Evolutionary conservation across 2,329 filamentous ascomycete species (phyloP).

Genomic region (Volutella citrinella): DNA sequence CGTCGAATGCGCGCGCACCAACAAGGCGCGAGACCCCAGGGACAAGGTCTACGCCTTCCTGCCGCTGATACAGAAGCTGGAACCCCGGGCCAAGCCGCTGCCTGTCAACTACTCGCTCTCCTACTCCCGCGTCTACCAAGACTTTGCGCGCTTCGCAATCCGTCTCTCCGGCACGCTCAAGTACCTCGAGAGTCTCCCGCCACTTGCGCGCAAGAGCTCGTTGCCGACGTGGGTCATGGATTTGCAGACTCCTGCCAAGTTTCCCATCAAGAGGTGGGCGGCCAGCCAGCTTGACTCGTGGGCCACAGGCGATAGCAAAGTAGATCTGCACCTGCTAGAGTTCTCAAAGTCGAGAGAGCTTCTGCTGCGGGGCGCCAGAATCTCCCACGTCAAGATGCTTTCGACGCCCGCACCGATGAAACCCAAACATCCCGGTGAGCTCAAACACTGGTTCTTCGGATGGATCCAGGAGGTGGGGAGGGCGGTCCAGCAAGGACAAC

Average conservation of each 20-base stretch:
- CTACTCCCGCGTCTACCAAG: slow-evolving; percentile 9
- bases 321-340: slow-evolving; percentile 9
- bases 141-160: slow-evolving; percentile 11
- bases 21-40: slow-evolving; percentile 11
- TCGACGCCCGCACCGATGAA: slow-evolving; percentile 8
- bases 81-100: slow-evolving; percentile 5
- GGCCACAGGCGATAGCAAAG: slow-evolving; percentile 8
- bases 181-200: slow-evolving; percentile 12
- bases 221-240: slow-evolving; percentile 15
- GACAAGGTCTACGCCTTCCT: slow-evolving; percentile 15
- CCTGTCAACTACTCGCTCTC: slow-evolving; percentile 13
- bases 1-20: slow-evolving; percentile 14
- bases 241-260: slow-evolving; percentile 13
- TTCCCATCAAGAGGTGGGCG: slow-evolving; percentile 12
- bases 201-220: slow-evolving; percentile 4
- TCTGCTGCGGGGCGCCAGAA: slow-evolving; percentile 1
- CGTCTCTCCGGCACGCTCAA: slow-evolving; percentile 9
- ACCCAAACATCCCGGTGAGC: slow-evolving; percentile 3
- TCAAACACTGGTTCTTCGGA: slow-evolving; percentile 10
- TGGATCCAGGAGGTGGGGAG: slow-evolving; percentile 7
- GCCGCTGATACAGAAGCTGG: slow-evolving; percentile 13
- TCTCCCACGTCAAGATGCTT: slow-evolving; percentile 8
- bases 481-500: slow-evolving; percentile 4
- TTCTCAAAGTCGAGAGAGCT: slow-evolving; percentile 6
- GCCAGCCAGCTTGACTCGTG: slow-evolving; percentile 9